These are phyloP conservation scores for Daldinia sp. DNA, from an alignment of 2,329 filamentous ascomycete species.

Conservation along the genomic window DNA sequence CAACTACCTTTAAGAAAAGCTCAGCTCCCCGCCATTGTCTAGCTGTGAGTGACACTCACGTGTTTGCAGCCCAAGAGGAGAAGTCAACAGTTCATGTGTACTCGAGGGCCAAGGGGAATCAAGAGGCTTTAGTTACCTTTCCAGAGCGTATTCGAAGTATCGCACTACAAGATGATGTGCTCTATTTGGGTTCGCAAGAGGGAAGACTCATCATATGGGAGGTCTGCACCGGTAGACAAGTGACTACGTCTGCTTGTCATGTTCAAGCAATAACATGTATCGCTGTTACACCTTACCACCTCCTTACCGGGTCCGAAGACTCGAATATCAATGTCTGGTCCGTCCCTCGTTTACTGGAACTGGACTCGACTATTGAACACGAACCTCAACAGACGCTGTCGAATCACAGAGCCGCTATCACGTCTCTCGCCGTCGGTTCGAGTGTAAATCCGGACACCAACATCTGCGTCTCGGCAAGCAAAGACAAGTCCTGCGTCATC, in stretches of 20 bases:
- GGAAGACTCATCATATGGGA: conserved; percentile 94
- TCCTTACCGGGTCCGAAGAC: conserved; percentile 85
- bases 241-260: conserved; percentile 81
- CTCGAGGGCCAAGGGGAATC: conserved; percentile 82
- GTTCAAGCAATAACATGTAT: conserved; percentile 84
- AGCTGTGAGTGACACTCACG: conserved; percentile 82
- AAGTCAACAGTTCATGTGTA: conserved; percentile 96
- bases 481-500: conserved; percentile 88
- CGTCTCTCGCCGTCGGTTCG: conserved; percentile 71
- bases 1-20: conserved; percentile 90
- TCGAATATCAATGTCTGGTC: conserved; percentile 95
- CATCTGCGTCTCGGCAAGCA: conserved; percentile 85
- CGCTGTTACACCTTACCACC: conserved; percentile 75
- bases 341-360: conserved; percentile 76
- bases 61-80: conserved; percentile 91
- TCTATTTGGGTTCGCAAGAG: conserved; percentile 84
- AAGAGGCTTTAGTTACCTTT: conserved; percentile 90
- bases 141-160: conserved; percentile 86
- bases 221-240: conserved; percentile 82
- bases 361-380: conserved; percentile 65
- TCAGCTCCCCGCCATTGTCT: conserved; percentile 82
- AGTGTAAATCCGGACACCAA: conserved; percentile 77
- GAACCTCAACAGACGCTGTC: conserved; percentile 83
- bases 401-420: conserved; percentile 81
- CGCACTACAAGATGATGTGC: conserved; percentile 76